phyloP scores from a whole-genome alignment of 192 early-diverging fungal species.

The Piromyces sp. region DNA sequence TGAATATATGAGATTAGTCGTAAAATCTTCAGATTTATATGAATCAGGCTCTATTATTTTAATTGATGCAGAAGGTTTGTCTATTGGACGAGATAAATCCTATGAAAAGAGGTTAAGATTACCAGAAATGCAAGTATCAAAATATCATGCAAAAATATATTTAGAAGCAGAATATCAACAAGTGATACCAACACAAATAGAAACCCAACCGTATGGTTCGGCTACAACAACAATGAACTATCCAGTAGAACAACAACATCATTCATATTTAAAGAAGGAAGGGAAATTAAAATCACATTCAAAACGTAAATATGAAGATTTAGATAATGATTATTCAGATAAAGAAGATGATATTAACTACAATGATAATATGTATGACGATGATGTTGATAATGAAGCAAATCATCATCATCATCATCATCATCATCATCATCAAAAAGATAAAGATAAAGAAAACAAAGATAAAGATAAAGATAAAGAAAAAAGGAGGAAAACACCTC shows the following conservation, averaged over 20 bases:
- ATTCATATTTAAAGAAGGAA: neutral
- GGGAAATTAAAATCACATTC: neutral
- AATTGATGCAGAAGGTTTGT: slow-evolving; percentile 27
- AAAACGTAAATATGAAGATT: neutral
- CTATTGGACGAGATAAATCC: slow-evolving; percentile 43
- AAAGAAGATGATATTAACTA: neutral
- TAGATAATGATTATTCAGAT: neutral
- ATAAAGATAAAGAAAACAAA: too few relatives aligned
- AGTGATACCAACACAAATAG: neutral
- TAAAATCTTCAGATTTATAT: neutral
- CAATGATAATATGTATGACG: too few relatives aligned
- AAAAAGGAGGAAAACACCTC: too few relatives aligned
- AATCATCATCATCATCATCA: too few relatives aligned
- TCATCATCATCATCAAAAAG: too few relatives aligned
- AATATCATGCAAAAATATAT: slow-evolving; percentile 44
- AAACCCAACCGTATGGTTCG: neutral
- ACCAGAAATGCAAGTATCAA: slow-evolving; percentile 42
- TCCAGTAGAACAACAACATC: neutral
- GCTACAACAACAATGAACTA: too few relatives aligned
- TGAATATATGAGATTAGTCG: neutral
- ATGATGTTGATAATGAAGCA: too few relatives aligned
- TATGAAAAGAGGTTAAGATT: slow-evolving; percentile 34
- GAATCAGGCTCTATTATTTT: slow-evolving; percentile 21
- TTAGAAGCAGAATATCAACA: slow-evolving; percentile 5
- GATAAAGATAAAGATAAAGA: too few relatives aligned